Evolutionary conservation across 2,329 filamentous ascomycete species (phyloP).

Genomic region (Fusarium penzigii): DNA sequence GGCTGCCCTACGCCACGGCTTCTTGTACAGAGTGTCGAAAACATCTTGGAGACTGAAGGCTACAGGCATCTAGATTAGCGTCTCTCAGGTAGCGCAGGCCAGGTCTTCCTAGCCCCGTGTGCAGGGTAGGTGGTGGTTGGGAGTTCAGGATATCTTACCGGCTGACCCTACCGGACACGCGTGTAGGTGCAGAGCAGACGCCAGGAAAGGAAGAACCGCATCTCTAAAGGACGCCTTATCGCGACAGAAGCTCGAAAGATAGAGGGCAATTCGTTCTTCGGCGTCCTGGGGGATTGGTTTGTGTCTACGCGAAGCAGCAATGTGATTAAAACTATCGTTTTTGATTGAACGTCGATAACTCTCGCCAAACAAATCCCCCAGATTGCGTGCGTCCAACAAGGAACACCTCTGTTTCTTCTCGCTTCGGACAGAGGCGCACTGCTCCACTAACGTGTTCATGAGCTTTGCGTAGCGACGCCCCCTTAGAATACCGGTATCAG

Average conservation of each 20-base stretch:
- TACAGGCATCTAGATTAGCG: neutral
- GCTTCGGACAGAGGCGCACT: neutral
- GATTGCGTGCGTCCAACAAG: neutral
- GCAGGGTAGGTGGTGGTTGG: too few relatives aligned
- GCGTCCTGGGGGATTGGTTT: neutral
- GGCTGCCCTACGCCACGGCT: neutral
- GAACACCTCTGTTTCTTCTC: neutral
- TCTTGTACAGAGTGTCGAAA: neutral
- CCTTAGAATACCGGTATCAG: neutral
- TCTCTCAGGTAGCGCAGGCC: neutral
- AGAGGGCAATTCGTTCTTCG: neutral
- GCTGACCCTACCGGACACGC: neutral
- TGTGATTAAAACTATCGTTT: neutral
- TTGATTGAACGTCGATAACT: neutral
- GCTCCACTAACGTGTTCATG: neutral
- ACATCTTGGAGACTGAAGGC: neutral
- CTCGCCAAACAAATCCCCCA: neutral
- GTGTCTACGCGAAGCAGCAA: neutral
- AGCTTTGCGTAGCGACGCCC: neutral
- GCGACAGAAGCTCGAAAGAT: neutral
- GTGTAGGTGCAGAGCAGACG: neutral
- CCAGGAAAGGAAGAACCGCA: neutral
- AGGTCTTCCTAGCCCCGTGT: too few relatives aligned
- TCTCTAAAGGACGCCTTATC: neutral
- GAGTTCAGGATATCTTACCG: neutral